phyloP scores from a whole-genome alignment of 2,329 filamentous ascomycete genomes.

The Neopestalotiopsis sp. region DNA sequence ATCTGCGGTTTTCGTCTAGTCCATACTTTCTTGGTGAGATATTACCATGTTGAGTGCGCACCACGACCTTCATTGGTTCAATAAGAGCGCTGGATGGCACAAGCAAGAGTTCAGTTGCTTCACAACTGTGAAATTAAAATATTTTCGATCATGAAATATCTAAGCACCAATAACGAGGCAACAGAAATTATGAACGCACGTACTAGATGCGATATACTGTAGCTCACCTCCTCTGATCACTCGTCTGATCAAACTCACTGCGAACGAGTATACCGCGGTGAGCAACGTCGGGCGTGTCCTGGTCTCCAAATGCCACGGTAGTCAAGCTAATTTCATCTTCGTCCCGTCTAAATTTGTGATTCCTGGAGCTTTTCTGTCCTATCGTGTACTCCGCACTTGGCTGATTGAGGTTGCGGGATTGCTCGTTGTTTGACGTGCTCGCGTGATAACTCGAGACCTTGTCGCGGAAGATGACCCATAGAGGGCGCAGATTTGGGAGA shows the following conservation, averaged over 20 bases:
- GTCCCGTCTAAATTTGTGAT: background rate
- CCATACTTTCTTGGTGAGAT: too few species aligned
- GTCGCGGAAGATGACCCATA: background rate
- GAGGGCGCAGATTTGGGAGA: background rate
- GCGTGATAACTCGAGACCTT: background rate
- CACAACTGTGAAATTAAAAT: too few species aligned
- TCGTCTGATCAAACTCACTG: background rate
- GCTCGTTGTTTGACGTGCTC: background rate
- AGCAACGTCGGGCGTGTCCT: background rate
- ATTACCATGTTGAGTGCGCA: too few species aligned
- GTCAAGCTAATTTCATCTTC: background rate
- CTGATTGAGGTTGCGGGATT: background rate
- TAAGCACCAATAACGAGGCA: too few species aligned
- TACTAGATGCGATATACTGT: background rate
- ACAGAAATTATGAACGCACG: too few species aligned
- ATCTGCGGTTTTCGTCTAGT: too few species aligned
- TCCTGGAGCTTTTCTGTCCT: background rate
- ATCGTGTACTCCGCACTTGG: background rate
- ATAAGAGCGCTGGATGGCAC: too few species aligned
- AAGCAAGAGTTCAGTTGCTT: too few species aligned
- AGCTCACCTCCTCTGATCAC: background rate
- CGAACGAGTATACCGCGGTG: background rate
- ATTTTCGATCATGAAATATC: too few species aligned
- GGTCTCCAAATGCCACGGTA: background rate
- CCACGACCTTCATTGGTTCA: too few species aligned